Evolutionary conservation across 129 eudicot genomes (phyloP), one percentile per base, ranked within the genome.

Genomic region (Escallonia rubra): DNA sequence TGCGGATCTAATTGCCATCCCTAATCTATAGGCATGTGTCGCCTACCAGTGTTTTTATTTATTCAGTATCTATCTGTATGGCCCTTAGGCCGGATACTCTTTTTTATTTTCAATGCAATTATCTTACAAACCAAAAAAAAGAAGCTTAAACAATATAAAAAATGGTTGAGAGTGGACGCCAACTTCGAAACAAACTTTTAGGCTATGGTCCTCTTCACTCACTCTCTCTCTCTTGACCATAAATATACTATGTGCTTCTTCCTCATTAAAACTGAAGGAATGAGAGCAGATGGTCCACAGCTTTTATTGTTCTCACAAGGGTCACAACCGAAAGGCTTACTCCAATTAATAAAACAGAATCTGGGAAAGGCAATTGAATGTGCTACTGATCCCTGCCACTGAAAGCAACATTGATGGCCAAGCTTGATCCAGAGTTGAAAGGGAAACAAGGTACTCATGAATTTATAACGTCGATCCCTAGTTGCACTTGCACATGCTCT

Each of bases 241-340:
- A 49, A 43, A 50, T 43, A 10, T 43, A 45, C 4, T 40, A 45
- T 23, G 34, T 23, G 34, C 34, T 23, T 23, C 34, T 23, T 59
- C 7, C 63, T 57, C 42, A 47, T 47, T 40, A 54, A 54, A 55
- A 8, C 14, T 9, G 10, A 4, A 10, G 65, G 55, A 58, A 23
- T 69, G 44, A 67, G 49, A 67, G 49, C 16, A 64, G 23, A 10
- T 67, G 79, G 68, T 53, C 74, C 79, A 67, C 79, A 61, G 14
- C 64, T 53, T 75, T 68, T 68, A 67, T 13, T 16, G 15, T 11
- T 3, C 23, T 42, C 59, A 62, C 41, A 61, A 56, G 51, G 11
- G 40, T 6, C 34, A 23, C 34, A 23, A 23, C 34, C 34, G 1
- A 23, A 23, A 23, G 34, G 34, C 34, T 23, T 23, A 23, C 34